Evolutionary conservation across 371 early-diverging fungal genomes (phyloP).

Genomic region (Entomophthora muscae): DNA sequence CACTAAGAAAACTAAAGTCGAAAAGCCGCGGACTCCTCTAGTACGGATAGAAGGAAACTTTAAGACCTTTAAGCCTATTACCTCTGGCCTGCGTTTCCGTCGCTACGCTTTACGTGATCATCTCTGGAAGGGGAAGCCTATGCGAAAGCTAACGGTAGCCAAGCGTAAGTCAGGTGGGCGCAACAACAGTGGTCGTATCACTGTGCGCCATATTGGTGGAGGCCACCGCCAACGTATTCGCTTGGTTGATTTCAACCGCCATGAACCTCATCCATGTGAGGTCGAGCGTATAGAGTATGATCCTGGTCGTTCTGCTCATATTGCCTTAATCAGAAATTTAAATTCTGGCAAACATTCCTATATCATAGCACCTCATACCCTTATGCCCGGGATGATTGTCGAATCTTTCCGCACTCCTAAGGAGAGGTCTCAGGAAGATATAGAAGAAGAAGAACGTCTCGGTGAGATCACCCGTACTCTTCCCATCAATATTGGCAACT

Average conservation of each 20-base stretch:
- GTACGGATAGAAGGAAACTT: slow-evolving; percentile 33
- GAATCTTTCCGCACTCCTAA: slow-evolving; percentile 28
- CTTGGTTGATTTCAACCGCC: slow-evolving; percentile 71
- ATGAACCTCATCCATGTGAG: slow-evolving; percentile 49
- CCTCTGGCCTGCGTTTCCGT: slow-evolving; percentile 76
- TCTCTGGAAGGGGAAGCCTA: slow-evolving; percentile 78
- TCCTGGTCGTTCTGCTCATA: slow-evolving; percentile 85
- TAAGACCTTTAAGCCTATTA: slow-evolving; percentile 81
- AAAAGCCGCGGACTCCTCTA: slow-evolving; percentile 2
- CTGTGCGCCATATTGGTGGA: slow-evolving; percentile 87
- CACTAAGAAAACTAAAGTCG: neutral
- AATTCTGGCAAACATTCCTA: slow-evolving; percentile 48
- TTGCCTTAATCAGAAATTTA: slow-evolving; percentile 68
- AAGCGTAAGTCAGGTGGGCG: slow-evolving; percentile 75
- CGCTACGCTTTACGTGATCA: slow-evolving; percentile 74
- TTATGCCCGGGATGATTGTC: slow-evolving; percentile 38
- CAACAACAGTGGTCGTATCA: slow-evolving; percentile 80
- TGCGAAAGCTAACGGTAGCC: slow-evolving; percentile 59
- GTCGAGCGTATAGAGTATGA: slow-evolving; percentile 89
- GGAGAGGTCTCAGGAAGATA: slow-evolving; percentile 9
- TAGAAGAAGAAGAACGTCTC: slow-evolving; percentile 11
- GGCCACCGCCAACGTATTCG: slow-evolving; percentile 84
- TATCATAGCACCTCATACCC: slow-evolving; percentile 35
- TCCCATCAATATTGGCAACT: slow-evolving; percentile 72
- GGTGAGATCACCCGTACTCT: slow-evolving; percentile 40